phyloP scores from a whole-genome alignment of 441 rosid species.

The Aquilaria agallochum region DNA sequence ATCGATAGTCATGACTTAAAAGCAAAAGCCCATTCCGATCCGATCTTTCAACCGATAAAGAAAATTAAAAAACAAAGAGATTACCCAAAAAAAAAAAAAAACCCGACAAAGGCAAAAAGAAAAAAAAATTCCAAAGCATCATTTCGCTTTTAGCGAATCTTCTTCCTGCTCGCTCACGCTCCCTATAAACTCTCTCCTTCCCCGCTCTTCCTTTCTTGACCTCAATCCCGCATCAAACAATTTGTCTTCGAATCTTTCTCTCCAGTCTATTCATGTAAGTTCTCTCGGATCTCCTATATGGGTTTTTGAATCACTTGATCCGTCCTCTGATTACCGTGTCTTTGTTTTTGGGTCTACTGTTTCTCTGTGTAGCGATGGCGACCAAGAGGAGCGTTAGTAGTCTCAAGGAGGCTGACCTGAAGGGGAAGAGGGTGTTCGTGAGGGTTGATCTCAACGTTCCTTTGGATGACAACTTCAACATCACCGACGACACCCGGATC shows the following conservation, averaged over 20 bases:
- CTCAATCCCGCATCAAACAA: neutral
- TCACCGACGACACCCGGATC: constrained; percentile 91
- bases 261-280: constrained; percentile 13
- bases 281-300: constrained; percentile 14
- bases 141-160: neutral
- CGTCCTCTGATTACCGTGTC: neutral
- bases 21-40: no score
- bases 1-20: no score
- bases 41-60: no score
- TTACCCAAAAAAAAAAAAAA: no score
- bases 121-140: neutral
- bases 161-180: neutral
- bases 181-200: neutral
- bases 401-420: constrained; percentile 73
- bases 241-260: neutral
- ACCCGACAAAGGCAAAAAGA: no score
- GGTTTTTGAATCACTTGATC: neutral
- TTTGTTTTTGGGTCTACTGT: constrained; percentile 1
- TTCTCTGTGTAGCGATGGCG: constrained; percentile 41
- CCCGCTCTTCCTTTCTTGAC: neutral
- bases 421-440: constrained; percentile 91
- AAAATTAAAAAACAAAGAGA: no score
- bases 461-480: constrained; percentile 72
- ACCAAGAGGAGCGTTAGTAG: constrained; percentile 82
- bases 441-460: constrained; percentile 98